phyloP scores from a whole-genome alignment of 495 filamentous ascomycete genomes.

The Aspergillus mulundensis region DNA sequence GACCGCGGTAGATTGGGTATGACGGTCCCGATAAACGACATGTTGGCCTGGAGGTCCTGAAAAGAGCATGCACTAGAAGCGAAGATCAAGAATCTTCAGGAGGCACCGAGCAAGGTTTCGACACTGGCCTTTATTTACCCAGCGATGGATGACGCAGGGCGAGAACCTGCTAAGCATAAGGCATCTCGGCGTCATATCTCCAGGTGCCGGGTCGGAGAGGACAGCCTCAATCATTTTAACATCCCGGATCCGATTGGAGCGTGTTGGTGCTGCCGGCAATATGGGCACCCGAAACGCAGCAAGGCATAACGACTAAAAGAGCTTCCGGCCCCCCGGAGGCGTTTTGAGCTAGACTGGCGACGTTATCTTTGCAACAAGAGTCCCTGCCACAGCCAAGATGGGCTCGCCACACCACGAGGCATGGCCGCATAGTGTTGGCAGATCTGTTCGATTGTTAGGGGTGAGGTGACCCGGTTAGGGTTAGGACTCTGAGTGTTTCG shows the following conservation, averaged over 20 bases:
- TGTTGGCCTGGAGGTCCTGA: background rate
- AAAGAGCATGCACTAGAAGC: background rate
- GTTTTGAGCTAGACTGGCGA: background rate
- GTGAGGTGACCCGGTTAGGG: background rate
- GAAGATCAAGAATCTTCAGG: background rate
- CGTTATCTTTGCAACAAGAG: background rate
- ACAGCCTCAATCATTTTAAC: background rate
- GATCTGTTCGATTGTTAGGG: background rate
- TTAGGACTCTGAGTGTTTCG: too few species aligned
- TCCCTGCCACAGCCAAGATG: background rate
- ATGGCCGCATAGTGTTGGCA: background rate
- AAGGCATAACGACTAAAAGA: background rate
- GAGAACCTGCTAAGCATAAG: background rate
- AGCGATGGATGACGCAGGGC: background rate
- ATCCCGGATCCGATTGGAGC: background rate
- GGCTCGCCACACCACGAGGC: background rate
- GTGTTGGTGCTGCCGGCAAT: background rate
- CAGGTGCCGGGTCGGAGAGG: background rate
- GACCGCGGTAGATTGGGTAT: conserved; percentile 10
- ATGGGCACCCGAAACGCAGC: background rate
- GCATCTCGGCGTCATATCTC: background rate
- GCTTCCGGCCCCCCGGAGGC: background rate
- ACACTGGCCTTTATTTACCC: background rate
- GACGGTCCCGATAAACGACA: conserved; percentile 17
- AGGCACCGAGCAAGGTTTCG: background rate